Conservation (phyloP, 2,329 filamentous ascomycete genomes). For the Trichophyton benhamiae region DNA sequence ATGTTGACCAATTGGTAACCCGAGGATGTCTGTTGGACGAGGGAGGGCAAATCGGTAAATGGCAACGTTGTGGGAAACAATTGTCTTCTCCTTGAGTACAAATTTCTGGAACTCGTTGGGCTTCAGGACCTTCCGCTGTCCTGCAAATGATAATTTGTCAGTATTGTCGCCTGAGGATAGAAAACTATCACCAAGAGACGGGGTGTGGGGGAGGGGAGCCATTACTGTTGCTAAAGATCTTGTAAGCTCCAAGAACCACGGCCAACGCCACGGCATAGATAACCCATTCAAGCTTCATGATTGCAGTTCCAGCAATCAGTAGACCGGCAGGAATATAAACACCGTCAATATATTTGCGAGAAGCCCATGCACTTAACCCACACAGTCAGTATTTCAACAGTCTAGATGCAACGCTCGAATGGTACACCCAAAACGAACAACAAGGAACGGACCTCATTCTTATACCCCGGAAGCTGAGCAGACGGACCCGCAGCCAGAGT, state of each 20-base stretch:
- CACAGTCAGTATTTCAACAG: constrained; percentile 3
- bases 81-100: constrained; percentile 83
- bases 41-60: constrained; percentile 95
- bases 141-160: constrained; percentile 32
- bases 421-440: neutral
- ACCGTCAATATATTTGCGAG: constrained; percentile 55
- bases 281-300: constrained; percentile 67
- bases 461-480: neutral
- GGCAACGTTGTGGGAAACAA: constrained; percentile 95
- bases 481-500: neutral
- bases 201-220: neutral
- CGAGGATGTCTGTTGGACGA: constrained; percentile 64
- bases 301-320: constrained; percentile 60
- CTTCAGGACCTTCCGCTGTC: constrained; percentile 70
- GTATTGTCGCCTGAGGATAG: neutral
- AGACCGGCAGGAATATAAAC: constrained; percentile 75
- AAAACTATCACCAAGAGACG: neutral
- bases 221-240: constrained; percentile 61
- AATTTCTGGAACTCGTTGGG: constrained; percentile 83
- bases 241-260: constrained; percentile 54
- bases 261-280: constrained; percentile 58
- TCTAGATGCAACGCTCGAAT: neutral
- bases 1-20: constrained; percentile 95
- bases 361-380: constrained; percentile 16
- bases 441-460: neutral